Evolutionary conservation across 192 early-diverging fungal species (phyloP), one percentile per base, ranked within the genome.

Genomic region (Borealophlyctis nickersoniae): DNA sequence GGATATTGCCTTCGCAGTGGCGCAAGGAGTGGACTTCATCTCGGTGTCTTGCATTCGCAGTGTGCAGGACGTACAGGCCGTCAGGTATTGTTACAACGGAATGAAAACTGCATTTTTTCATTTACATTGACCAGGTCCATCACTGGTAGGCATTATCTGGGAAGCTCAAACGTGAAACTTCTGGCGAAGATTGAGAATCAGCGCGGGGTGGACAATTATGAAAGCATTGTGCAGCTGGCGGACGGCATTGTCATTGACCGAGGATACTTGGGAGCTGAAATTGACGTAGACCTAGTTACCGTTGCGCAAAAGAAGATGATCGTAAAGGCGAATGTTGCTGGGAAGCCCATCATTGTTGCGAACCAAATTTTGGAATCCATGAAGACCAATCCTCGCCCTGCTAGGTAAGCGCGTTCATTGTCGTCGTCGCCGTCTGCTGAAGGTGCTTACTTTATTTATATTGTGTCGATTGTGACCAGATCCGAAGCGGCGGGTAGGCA

Each of bases 291-390:
- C 49, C 19, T 74, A 2, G 81, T 85, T 45, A 77, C 80, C 0
- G 74, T 80, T 45, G 77, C 74, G 2, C 83, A 85, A 59, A 85
- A 85, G 77, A 73, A 78, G 51, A 82, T 85, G 80, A 83, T 85
- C 53, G 63, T 62, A 52, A 57, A 74, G 70, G 79, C 80, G 23
- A 85, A 85, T 56, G 56, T 75, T 35, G 58, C 74, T 50, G 83
- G 83, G 13, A 85, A 85, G 66, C 71, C 79, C 24, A 75, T 83
- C 28, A 54, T 85, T n/a, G 69, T 85, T 39, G 78, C 80, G 19
- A 85, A 83, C 70, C 83, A 85, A 55, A 83, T 85, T 66, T 73
- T 85, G 35, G 83, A 85, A 61, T 77, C 74, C 23, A 85, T 85
- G 83, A 49, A 62, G 34, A 74, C 70, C 36, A 80, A 77, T 49